These are phyloP conservation scores for Polychytrium aggregatum DNA, from an alignment of 192 early-diverging fungal species.

Conservation along the genomic window DNA sequence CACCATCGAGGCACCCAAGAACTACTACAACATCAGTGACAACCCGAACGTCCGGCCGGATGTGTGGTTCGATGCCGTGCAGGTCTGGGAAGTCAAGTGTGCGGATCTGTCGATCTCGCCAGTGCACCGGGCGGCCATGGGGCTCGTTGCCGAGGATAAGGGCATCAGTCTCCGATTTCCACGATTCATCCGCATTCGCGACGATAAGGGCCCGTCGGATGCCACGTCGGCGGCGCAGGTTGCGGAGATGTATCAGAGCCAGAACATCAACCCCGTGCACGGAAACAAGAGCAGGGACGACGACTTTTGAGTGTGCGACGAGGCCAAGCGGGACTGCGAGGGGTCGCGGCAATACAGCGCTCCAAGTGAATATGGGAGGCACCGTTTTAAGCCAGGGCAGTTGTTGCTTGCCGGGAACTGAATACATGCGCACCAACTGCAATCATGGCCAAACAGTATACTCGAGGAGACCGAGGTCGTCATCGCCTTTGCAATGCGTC, in stretches of 20 bases:
- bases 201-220: conserved; percentile 89
- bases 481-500: no score
- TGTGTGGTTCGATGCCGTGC: conserved; percentile 86
- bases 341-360: no score
- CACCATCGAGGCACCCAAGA: conserved; percentile 56
- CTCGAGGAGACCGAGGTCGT: no score
- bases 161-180: conserved; percentile 97
- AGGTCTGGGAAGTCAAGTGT: conserved; percentile 93
- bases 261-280: conserved; percentile 13
- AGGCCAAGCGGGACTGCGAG: no score
- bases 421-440: no score
- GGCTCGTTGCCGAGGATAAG: conserved; percentile 68
- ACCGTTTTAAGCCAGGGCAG: no score
- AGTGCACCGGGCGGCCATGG: conserved; percentile 80
- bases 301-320: no score
- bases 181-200: conserved; percentile 85
- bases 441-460: no score
- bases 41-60: conserved; percentile 72
- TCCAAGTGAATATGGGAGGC: no score
- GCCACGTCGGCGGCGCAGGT: conserved; percentile 80
- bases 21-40: conserved; percentile 69
- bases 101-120: conserved; percentile 97
- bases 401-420: no score
- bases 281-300: not conserved
- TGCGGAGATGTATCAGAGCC: conserved; percentile 14